These are phyloP conservation scores for Mytilinidion resinicola DNA, from an alignment of 495 filamentous ascomycete species.

Conservation along the genomic window DNA sequence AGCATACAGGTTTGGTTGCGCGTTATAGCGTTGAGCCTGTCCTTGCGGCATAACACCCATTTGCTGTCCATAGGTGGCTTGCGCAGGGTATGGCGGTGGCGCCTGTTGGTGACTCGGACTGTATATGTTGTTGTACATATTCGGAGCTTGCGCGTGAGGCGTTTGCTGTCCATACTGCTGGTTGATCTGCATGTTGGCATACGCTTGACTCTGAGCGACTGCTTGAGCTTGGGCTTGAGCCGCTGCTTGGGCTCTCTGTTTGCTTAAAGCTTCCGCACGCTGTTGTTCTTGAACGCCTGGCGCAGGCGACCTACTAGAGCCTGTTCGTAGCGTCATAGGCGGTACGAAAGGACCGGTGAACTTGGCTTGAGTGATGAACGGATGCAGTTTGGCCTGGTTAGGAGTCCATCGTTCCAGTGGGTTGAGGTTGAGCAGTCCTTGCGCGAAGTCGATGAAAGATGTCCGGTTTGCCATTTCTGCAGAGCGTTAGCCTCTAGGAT, in stretches of 20 bases:
- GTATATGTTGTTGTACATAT: conserved; percentile 72
- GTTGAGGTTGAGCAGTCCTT: conserved; percentile 88
- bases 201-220: conserved; percentile 48
- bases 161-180: conserved; percentile 50
- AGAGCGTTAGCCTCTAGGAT: conserved; percentile 19
- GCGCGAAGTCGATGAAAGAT: conserved; percentile 99
- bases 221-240: conserved; percentile 43
- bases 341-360: conserved; percentile 92
- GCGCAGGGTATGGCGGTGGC: conserved; percentile 81
- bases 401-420: conserved; percentile 97
- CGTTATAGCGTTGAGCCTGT: conserved; percentile 60
- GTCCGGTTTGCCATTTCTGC: conserved; percentile 95
- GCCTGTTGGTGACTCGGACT: conserved; percentile 61
- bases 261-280: conserved; percentile 84
- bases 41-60: conserved; percentile 65
- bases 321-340: conserved; percentile 92
- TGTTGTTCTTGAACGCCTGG: conserved; percentile 97
- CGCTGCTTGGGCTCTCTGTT: conserved; percentile 67
- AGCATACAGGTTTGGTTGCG: conserved; percentile 70
- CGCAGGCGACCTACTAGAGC: conserved; percentile 75
- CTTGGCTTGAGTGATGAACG: conserved; percentile 98
- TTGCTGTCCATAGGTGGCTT: conserved; percentile 64
- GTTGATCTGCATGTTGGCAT: conserved; percentile 54
- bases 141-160: conserved; percentile 40
- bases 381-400: conserved; percentile 93